Conservation (phyloP, 2,329 filamentous ascomycete species). For the Madurella fahalii region DNA sequence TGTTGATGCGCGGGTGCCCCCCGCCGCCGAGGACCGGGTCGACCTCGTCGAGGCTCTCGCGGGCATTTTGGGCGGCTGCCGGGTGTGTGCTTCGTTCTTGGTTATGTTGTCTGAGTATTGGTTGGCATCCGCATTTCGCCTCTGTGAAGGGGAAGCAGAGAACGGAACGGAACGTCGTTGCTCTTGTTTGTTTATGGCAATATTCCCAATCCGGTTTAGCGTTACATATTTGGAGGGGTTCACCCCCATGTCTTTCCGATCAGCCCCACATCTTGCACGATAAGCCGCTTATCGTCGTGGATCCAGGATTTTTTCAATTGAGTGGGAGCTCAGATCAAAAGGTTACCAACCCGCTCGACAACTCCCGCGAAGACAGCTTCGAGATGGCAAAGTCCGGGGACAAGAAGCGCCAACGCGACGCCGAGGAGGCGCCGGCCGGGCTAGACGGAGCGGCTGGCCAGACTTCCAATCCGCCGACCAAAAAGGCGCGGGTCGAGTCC, state of each 20-base stretch:
- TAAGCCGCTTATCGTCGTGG: constrained; percentile 19
- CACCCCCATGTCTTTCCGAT: background rate
- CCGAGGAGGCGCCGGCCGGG: constrained; percentile 26
- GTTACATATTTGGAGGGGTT: constrained; percentile 16
- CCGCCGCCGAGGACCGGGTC: constrained; percentile 39
- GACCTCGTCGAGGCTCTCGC: constrained; percentile 45
- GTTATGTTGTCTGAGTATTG: background rate
- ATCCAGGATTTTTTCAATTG: constrained; percentile 11
- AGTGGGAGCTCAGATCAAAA: constrained; percentile 13
- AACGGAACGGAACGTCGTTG: background rate
- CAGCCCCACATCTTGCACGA: constrained; percentile 5
- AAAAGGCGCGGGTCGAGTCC: constrained; percentile 57
- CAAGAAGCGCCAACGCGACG: constrained; percentile 36
- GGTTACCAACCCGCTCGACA: background rate
- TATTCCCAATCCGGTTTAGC: constrained; percentile 19
- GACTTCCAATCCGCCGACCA: constrained; percentile 37
- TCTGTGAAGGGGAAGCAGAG: background rate
- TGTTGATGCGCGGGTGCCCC: constrained; percentile 38
- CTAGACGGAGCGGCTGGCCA: constrained; percentile 12
- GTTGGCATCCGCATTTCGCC: background rate
- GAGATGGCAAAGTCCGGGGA: constrained; percentile 20
- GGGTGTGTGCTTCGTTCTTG: background rate
- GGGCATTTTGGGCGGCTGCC: constrained; percentile 41
- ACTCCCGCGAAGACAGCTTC: background rate
- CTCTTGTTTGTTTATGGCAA: constrained; percentile 24